Percentiles rank a stretch among this genome's conserved stretches.
phyloP scores from a whole-genome alignment of 176 grass and related monocot species.

The Eleusine indica region DNA sequence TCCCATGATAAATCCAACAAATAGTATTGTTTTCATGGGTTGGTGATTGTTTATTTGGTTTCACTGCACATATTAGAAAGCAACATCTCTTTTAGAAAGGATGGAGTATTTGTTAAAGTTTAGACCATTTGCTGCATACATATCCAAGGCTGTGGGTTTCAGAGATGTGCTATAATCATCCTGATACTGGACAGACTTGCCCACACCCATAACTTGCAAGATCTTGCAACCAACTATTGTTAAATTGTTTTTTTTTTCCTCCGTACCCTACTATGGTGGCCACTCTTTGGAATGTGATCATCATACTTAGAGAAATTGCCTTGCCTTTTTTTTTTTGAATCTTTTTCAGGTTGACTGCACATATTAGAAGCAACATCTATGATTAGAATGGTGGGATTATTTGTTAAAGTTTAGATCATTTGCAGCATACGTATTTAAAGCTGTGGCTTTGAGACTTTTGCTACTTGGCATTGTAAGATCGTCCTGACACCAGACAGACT shows the following conservation, averaged over 20 bases:
- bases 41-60: not conserved
- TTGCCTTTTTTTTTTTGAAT: too few relatives aligned
- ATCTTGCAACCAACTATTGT: not conserved
- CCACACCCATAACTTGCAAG: not conserved
- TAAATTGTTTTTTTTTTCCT: conserved; percentile 6
- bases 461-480: not conserved
- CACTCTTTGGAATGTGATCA: conserved; percentile 7
- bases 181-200: not conserved
- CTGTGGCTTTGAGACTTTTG: not conserved
- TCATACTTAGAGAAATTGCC: not conserved
- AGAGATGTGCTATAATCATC: conserved; percentile 8
- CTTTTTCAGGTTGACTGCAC: too few relatives aligned
- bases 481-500: not conserved
- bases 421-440: not conserved
- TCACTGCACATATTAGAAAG: not conserved
- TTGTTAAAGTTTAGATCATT: not conserved
- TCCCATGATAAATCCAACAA: too few relatives aligned
- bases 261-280: not conserved
- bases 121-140: not conserved
- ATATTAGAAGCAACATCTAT: too few relatives aligned
- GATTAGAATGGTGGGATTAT: too few relatives aligned
- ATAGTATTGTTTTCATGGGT: not conserved
- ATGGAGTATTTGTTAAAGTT: not conserved
- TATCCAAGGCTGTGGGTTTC: not conserved
- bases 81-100: not conserved